A percentile compares a stretch with the other conserved stretches of the same genome.
Conservation (phyloP, 352 stramenopile species). For the Pythium monospermum region DNA sequence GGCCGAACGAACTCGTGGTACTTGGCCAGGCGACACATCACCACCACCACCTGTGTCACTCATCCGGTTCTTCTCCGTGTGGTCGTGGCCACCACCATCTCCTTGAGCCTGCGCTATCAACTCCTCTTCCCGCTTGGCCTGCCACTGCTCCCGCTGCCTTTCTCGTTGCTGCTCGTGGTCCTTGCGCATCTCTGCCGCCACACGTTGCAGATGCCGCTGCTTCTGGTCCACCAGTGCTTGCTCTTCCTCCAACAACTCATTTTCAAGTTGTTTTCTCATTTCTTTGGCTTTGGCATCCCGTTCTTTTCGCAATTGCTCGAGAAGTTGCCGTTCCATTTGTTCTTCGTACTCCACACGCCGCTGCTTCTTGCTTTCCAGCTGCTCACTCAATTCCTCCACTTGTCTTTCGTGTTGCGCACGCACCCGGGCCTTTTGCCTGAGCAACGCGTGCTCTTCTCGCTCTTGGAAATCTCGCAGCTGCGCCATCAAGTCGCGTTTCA, state of each 20-base stretch:
- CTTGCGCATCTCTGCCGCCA: constrained; percentile 35
- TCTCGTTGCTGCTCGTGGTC: constrained; percentile 33
- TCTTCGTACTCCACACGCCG: constrained; percentile 63
- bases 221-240: constrained; percentile 42
- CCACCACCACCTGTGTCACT: background rate
- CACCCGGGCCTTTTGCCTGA: constrained; percentile 57
- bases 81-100: background rate
- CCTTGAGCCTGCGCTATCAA: constrained; percentile 1
- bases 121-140: constrained; percentile 11
- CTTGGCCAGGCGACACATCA: constrained; percentile 12
- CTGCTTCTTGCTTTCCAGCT: constrained; percentile 54
- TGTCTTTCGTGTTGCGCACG: constrained; percentile 59
- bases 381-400: constrained; percentile 52
- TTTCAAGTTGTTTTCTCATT: constrained; percentile 34
- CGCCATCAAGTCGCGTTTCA: constrained; percentile 51
- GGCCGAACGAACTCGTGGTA: background rate
- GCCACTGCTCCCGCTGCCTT: constrained; percentile 13
- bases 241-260: constrained; percentile 50
- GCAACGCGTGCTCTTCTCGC: constrained; percentile 58
- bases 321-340: constrained; percentile 34
- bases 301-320: constrained; percentile 50
- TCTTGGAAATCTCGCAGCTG: constrained; percentile 70
- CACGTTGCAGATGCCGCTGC: constrained; percentile 32
- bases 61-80: background rate
- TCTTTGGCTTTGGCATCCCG: constrained; percentile 41